Conservation (phyloP, 495 filamentous ascomycete genomes). For the Niebla homalea region DNA sequence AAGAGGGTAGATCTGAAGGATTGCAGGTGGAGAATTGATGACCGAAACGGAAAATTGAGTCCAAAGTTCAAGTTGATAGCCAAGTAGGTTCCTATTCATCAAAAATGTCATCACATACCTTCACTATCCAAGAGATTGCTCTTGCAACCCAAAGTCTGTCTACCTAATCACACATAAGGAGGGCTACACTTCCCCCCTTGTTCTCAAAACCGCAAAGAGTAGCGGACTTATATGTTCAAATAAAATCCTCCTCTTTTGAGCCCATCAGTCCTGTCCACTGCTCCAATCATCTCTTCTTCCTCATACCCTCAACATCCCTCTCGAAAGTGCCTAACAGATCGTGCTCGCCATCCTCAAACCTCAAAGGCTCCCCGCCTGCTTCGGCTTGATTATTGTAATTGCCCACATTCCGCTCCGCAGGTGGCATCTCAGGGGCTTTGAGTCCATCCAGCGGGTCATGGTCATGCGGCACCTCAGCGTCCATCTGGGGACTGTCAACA, state of each 20-base stretch:
- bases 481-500: background rate
- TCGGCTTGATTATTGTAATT: background rate
- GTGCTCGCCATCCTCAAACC: constrained; percentile 11
- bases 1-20: too few species aligned
- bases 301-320: background rate
- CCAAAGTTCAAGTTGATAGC: too few species aligned
- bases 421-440: background rate
- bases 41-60: too few species aligned
- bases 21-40: too few species aligned
- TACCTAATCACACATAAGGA: too few species aligned
- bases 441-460: constrained; percentile 9
- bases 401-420: background rate
- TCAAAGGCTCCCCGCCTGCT: background rate
- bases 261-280: background rate
- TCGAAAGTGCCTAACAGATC: constrained; percentile 12
- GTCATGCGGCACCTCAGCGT: constrained; percentile 3
- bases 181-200: too few species aligned
- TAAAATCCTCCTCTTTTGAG: background rate
- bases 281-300: background rate
- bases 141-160: too few species aligned
- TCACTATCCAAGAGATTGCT: too few species aligned
- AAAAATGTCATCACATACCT: too few species aligned
- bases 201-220: too few species aligned
- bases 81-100: too few species aligned
- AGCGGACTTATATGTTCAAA: background rate